Evolutionary conservation across 768 basidiomycete genomes (phyloP).

Genomic region (Mycena rebaudengoi): DNA sequence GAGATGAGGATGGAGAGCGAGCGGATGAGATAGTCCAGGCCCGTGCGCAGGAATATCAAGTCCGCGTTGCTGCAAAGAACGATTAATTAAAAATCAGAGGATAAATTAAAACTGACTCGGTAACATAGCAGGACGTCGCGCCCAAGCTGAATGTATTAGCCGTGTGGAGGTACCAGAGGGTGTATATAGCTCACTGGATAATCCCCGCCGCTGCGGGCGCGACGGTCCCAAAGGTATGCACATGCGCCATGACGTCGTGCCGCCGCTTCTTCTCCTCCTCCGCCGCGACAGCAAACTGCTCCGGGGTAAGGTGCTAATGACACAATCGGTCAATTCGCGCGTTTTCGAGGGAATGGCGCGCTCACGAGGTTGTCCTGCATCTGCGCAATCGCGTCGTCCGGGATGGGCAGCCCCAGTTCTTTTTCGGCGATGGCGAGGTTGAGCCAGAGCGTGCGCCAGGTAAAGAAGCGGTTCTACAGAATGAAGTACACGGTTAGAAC

Average conservation of each 20-base stretch:
- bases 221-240: conserved; percentile 94
- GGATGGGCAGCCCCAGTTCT: conserved; percentile 89
- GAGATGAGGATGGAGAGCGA: conserved; percentile 93
- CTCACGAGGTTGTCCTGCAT: conserved; percentile 93
- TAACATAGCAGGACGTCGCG: conserved; percentile 98
- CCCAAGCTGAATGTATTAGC: conserved; percentile 67
- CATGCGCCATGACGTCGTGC: conserved; percentile 99
- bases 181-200: conserved; percentile 73
- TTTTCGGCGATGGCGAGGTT: conserved; percentile 97
- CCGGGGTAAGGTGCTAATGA: conserved; percentile 77
- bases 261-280: conserved; percentile 96
- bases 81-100: neutral
- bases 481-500: neutral
- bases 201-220: conserved; percentile 96
- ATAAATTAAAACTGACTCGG: conserved; percentile 71
- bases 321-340: conserved; percentile 9
- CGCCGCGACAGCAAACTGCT: conserved; percentile 92
- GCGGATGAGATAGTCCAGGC: conserved; percentile 81
- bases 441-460: conserved; percentile 96
- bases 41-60: conserved; percentile 93
- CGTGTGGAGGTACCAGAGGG: neutral
- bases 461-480: conserved; percentile 91
- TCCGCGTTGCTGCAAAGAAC: conserved; percentile 86
- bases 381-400: conserved; percentile 91
- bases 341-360: neutral